A percentile compares a stretch with the other conserved stretches of the same genome.
These are phyloP conservation scores for Wickerhamiella infanticola DNA, from an alignment of 1,139 yeast genomes.

Conservation along the genomic window DNA sequence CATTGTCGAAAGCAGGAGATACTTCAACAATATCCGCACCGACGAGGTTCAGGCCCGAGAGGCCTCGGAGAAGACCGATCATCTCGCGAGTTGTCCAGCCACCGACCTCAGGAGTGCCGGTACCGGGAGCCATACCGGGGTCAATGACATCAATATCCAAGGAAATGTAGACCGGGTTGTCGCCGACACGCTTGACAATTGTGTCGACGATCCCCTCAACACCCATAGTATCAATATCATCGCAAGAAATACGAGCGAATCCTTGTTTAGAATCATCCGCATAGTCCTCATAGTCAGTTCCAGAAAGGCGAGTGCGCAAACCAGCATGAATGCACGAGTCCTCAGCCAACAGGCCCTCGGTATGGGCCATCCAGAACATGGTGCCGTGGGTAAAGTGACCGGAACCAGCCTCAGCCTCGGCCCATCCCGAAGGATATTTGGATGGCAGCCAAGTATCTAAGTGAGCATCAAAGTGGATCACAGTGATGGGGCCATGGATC, in stretches of 20 bases:
- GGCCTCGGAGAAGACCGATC: constrained; percentile 40
- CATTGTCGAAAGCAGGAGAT: constrained; percentile 52
- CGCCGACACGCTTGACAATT: constrained; percentile 35
- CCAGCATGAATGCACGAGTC: constrained; percentile 55
- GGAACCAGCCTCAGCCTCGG: constrained; percentile 29
- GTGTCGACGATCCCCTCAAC: constrained; percentile 34
- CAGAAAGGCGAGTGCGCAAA: constrained; percentile 50
- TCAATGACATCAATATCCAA: constrained; percentile 72
- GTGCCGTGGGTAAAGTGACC: constrained; percentile 58
- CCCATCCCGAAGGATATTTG: constrained; percentile 49
- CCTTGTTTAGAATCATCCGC: constrained; percentile 50
- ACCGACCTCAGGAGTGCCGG: constrained; percentile 75
- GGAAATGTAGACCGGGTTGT: constrained; percentile 52
- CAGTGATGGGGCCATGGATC: constrained; percentile 46
- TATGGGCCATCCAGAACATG: constrained; percentile 62
- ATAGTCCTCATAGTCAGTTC: constrained; percentile 40
- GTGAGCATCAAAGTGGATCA: constrained; percentile 68
- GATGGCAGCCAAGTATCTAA: constrained; percentile 68
- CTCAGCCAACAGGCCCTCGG: constrained; percentile 46
- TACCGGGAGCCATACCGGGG: constrained; percentile 69
- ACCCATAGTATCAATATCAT: constrained; percentile 44
- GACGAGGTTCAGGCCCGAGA: constrained; percentile 45
- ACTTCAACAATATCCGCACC: constrained; percentile 76
- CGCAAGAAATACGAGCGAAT: constrained; percentile 48
- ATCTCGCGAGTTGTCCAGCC: constrained; percentile 71